Evolutionary conservation across 306 rosid genomes (phyloP).

Genomic region (Dalbergia cochinchinensis): DNA sequence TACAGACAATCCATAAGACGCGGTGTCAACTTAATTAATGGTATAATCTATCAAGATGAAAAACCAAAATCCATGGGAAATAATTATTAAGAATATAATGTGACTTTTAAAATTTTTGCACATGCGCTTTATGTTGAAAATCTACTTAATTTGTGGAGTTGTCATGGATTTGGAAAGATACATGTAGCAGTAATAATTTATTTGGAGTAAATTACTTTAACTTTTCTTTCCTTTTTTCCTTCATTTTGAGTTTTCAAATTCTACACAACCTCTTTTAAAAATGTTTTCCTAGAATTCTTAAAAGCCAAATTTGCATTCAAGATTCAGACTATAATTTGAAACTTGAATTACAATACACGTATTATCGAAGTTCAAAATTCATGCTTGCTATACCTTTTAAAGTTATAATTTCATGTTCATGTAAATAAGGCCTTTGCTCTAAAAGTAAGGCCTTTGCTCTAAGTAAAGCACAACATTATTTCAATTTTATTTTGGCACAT

Average conservation of each 20-base stretch:
- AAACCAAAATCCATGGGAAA: neutral
- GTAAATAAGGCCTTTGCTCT: neutral
- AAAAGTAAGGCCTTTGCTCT: too few relatives aligned
- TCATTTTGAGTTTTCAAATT: neutral
- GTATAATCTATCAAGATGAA: neutral
- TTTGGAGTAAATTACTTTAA: neutral
- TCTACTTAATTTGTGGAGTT: neutral
- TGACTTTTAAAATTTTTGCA: neutral
- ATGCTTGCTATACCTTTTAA: neutral
- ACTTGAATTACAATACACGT: neutral
- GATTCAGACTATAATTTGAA: neutral
- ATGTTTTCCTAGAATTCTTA: neutral
- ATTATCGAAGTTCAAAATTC: neutral
- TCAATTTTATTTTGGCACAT: too few relatives aligned
- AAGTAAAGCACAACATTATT: too few relatives aligned
- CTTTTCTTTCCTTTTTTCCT: too few relatives aligned
- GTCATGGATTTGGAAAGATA: neutral
- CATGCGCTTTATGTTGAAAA: neutral
- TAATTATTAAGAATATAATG: neutral
- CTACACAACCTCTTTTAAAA: neutral
- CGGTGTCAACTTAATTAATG: slow-evolving; percentile 11
- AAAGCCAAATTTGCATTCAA: neutral
- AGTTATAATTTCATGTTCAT: neutral
- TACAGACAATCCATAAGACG: neutral
- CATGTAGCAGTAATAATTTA: neutral